Evolutionary conservation across 1,139 yeast species (phyloP), one percentile per base, ranked within the genome.

Genomic region (Zhuliangozyma blackwelliae): DNA sequence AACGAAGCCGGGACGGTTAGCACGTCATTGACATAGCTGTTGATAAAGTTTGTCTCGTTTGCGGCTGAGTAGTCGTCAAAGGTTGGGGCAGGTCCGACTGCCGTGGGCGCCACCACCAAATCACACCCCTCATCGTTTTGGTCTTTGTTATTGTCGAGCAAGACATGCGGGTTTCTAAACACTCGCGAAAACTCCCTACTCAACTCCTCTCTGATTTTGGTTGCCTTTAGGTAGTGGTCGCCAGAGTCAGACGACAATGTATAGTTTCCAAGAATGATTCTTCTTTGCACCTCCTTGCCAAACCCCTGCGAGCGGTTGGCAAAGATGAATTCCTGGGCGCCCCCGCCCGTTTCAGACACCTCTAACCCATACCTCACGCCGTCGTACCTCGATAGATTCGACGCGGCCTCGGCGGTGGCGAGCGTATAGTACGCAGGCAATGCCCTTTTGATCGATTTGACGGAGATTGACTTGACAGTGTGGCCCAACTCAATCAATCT

Each of bases 391-490:
- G 96, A 77, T 33, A 94, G 69, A 54, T 94, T 92, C 0, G 98
- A 90, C 0, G 95, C 82, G 0, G 97, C 97, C 54, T 94, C 98
- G 0, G 97, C 86, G 0, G 97, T 87, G 1, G 94, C 89, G 27
- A 94, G 52, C 0, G 96, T 83, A 52, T 86, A 90, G 57, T 94
- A 94, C 0, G 90, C 75, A 25, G 94, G 90, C n/a, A 92, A 62
- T 32, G 90, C 74, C 39, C 72, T 65, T 43, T 72, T 75, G 8
- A 88, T 63, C 0, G 83, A 65, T 2, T 96, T 95, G 0, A 90
- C 55, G 0, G 92, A 78, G 0, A 92, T 78, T 0, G 79, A 70
- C 13, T 66, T 64, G 1, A 90, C 57, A 5, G 68, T 69, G 54
- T 82, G 85, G 5, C 87, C 84, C 38, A 55, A 44, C 1, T 61